Base-by-base conservation (phyloP, 495 filamentous ascomycete species). In the Corynascus novoguineensis region DNA sequence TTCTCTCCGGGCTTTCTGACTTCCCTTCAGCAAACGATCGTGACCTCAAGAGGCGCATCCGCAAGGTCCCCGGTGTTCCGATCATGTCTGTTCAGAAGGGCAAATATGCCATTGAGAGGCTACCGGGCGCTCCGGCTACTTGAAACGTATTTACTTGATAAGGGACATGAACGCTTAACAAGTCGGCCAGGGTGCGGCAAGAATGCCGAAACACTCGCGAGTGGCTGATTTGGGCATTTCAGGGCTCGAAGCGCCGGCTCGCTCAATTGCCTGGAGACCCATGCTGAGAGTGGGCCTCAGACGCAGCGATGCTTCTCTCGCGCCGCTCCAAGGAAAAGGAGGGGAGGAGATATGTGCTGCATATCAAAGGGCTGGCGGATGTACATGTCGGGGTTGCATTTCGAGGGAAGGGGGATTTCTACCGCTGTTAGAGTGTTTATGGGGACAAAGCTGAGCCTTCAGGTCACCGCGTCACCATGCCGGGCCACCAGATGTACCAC, bases 101-200 rank as follows among this genome's bases (percentile, higher is more conserved):
- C 17, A 96, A 95, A 71, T 97, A 96, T 73, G 86, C 89, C 25
- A 92, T 98, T 65, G 92, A 97, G 75, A 80, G 90, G 60, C 73
- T 97, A 34, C 92, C 91, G 0, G 88, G 92, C 68, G 88, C 89
- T 53, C 84, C 86, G 3, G 45, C 60, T 4, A 64, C 64, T 10
- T 71, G 60, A 66, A 21, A 19, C 17, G 21, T 1, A 5, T 6
- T n/a, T 11, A 21, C 31, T 21, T n/a, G 25, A 32, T 3, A 28
- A 27, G 17, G 24, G 22, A 21, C 22, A 28, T 46, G 10, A 46
- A 15, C 24, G 10, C 11, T 7, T 24, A 5, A 45, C 21, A 27
- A 8, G 42, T 11, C 24, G 12, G 4, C 24, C 12, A 28, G 5
- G 12, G 12, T 25, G 42, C 22, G 8, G 14, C 7, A 2, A 2